phyloP scores from a whole-genome alignment of 495 filamentous ascomycete genomes.

The Penicillium dipodomyicola region DNA sequence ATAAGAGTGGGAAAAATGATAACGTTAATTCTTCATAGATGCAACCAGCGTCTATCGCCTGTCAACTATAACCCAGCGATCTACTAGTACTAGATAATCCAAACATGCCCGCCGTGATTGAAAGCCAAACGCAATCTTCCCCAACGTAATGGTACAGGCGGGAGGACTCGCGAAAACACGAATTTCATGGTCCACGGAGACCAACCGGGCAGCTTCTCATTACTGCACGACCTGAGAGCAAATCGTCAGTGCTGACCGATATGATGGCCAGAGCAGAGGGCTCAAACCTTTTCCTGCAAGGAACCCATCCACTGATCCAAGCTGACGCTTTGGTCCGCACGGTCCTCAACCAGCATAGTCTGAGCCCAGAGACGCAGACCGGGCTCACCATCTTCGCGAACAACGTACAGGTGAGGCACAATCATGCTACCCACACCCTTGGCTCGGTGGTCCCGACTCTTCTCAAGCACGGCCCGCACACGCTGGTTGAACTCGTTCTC shows the following conservation, averaged over 20 bases:
- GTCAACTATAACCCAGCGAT: slow-evolving; percentile 4
- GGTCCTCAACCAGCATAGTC: slow-evolving; percentile 92
- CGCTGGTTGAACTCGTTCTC: slow-evolving; percentile 97
- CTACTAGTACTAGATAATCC: slow-evolving; percentile 19
- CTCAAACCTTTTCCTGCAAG: slow-evolving; percentile 91
- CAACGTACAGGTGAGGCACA: slow-evolving; percentile 87
- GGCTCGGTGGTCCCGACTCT: slow-evolving; percentile 81
- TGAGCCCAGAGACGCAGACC: slow-evolving; percentile 94
- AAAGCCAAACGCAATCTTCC: slow-evolving; percentile 12
- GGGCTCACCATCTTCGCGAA: slow-evolving; percentile 93
- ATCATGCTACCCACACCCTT: slow-evolving; percentile 88
- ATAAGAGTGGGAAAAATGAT: not conserved
- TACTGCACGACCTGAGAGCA: slow-evolving; percentile 30
- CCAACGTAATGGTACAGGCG: slow-evolving; percentile 25
- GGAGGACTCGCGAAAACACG: slow-evolving; percentile 9
- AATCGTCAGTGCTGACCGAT: slow-evolving; percentile 12
- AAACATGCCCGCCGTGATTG: slow-evolving; percentile 9
- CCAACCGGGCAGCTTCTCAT: not conserved
- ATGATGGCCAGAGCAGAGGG: slow-evolving; percentile 14
- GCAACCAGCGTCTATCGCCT: slow-evolving; percentile 3
- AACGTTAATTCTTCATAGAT: slow-evolving; percentile 12
- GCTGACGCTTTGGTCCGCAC: slow-evolving; percentile 89
- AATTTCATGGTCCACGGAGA: slow-evolving; percentile 3
- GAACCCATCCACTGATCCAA: slow-evolving; percentile 89
- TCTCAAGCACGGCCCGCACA: slow-evolving; percentile 82